These are phyloP conservation scores for Euphorbia tirucalli DNA, from an alignment of 345 rosid species.

Conservation along the genomic window DNA sequence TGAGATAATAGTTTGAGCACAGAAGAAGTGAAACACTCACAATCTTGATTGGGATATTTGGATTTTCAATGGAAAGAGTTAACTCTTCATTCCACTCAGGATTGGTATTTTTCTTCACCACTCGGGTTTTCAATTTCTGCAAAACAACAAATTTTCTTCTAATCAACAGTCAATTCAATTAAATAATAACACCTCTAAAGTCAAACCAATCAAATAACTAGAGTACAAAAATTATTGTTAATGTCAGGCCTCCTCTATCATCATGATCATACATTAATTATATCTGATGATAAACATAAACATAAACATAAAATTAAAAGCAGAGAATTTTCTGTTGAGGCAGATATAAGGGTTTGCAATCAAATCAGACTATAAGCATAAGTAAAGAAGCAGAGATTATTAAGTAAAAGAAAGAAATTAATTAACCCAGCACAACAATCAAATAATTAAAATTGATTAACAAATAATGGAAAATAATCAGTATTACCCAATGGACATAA, in stretches of 20 bases:
- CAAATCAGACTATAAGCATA: too few species aligned
- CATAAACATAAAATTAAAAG: too few species aligned
- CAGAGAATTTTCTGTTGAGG: too few species aligned
- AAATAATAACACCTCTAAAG: too few species aligned
- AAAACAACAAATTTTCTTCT: constrained; percentile 5
- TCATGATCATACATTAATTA: not conserved
- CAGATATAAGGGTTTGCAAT: too few species aligned
- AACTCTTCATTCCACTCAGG: constrained; percentile 86
- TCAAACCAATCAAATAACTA: not conserved
- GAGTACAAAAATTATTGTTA: not conserved
- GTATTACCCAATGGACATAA: too few species aligned
- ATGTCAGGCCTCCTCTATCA: not conserved
- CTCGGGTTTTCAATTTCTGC: constrained; percentile 81
- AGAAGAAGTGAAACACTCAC: constrained; percentile 37
- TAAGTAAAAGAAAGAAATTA: too few species aligned
- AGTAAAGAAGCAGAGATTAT: too few species aligned
- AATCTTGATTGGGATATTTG: constrained; percentile 54
- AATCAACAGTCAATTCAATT: not conserved
- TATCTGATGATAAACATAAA: too few species aligned
- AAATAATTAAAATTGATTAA: not conserved
- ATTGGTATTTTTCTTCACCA: constrained; percentile 52
- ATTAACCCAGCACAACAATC: not conserved
- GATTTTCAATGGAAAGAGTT: constrained; percentile 64
- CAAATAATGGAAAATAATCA: not conserved
- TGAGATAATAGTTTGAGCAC: not conserved